Conservation (phyloP, 257 asterid genomes). For the Dorcoceras hygrometricum region DNA sequence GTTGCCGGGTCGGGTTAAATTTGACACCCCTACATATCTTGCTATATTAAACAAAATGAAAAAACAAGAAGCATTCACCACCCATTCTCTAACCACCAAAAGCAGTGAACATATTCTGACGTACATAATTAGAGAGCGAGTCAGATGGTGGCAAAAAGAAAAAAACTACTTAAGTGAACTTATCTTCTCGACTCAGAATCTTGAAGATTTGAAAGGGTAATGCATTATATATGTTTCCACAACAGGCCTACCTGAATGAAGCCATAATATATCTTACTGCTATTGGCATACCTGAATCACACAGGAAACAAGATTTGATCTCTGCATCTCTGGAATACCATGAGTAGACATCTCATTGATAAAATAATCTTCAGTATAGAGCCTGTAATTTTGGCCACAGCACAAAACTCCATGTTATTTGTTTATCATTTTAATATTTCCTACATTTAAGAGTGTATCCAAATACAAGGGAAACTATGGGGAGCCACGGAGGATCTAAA, state of each 20-base stretch:
- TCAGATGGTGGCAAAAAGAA: background rate
- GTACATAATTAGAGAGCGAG: background rate
- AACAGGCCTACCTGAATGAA: background rate
- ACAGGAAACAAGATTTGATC: conserved; percentile 86
- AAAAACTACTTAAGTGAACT: background rate
- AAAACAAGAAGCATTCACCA: background rate
- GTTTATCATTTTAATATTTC: background rate
- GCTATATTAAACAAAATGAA: background rate
- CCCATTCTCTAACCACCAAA: background rate
- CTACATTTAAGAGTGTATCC: background rate
- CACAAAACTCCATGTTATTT: background rate
- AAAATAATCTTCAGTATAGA: conserved; percentile 85
- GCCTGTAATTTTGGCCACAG: conserved; percentile 47
- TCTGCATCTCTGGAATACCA: conserved; percentile 95
- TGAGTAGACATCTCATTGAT: conserved; percentile 72
- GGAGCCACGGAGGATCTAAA: too few relatives aligned
- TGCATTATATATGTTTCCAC: background rate
- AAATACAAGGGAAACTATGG: too few relatives aligned
- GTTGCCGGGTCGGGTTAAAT: too few relatives aligned
- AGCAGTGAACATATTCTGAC: background rate
- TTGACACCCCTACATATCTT: too few relatives aligned
- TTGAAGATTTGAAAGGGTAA: background rate
- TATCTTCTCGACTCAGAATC: background rate
- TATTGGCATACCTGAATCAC: conserved; percentile 76
- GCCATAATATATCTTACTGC: background rate